Evolutionary conservation across 176 grass and related monocot genomes (phyloP).

Genomic region (Juncus inflexus): DNA sequence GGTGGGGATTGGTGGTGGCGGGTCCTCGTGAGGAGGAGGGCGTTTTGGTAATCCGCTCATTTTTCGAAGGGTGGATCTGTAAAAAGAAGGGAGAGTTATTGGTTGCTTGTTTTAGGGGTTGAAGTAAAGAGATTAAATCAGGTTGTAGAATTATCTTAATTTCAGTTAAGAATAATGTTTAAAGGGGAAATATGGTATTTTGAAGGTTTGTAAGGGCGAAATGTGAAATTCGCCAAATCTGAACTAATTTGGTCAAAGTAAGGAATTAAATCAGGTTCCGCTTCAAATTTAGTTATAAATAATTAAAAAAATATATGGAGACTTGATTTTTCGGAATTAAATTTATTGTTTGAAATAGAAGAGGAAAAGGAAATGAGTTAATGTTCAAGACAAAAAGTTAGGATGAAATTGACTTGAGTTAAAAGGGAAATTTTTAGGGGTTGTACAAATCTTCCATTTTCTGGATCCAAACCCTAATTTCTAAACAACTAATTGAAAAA

Average conservation of each 20-base stretch:
- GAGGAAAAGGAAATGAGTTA: neutral
- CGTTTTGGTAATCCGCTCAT: slow-evolving; percentile 84
- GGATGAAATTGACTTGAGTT: neutral
- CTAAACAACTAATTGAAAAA: too few relatives aligned
- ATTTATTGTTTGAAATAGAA: neutral
- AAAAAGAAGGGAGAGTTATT: neutral
- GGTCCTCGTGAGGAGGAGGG: slow-evolving; percentile 46
- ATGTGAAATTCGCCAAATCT: neutral
- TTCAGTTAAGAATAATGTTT: neutral
- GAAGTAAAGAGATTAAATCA: too few relatives aligned
- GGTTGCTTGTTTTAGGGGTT: too few relatives aligned
- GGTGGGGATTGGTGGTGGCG: slow-evolving; percentile 22
- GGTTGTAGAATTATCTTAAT: neutral
- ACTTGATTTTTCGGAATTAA: slow-evolving; percentile 1
- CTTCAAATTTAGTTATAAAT: neutral
- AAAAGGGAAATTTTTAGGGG: neutral
- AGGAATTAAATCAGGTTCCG: slow-evolving; percentile 1
- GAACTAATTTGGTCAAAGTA: neutral
- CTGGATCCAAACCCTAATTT: too few relatives aligned
- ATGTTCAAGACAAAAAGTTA: neutral
- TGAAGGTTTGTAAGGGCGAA: neutral
- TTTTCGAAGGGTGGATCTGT: neutral
- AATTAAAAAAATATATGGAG: neutral
- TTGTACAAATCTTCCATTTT: too few relatives aligned
- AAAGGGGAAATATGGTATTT: neutral